These are phyloP conservation scores for Elsinoe australis DNA, from an alignment of 2,329 filamentous ascomycete species.

Conservation along the genomic window DNA sequence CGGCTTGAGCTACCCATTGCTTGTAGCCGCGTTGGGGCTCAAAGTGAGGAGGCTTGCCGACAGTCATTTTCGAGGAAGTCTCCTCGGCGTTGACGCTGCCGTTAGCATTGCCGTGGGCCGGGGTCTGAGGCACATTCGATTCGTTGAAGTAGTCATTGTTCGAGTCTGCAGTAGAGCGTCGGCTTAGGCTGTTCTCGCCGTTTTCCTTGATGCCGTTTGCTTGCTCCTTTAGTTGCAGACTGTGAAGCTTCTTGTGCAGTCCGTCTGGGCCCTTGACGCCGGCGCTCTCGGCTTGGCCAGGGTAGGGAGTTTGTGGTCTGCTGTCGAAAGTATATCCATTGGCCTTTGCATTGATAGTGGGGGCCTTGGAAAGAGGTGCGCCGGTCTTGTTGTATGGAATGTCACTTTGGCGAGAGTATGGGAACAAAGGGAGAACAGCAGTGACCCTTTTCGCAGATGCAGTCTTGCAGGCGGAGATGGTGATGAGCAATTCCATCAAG, in stretches of 20 bases:
- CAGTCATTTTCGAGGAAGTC: conserved; percentile 46
- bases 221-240: conserved; percentile 54
- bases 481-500: conserved; percentile 93
- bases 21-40: conserved; percentile 89
- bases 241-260: conserved; percentile 66
- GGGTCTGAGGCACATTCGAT: conserved; percentile 10
- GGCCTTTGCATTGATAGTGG: conserved; percentile 44
- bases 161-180: conserved; percentile 27
- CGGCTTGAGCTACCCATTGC: conserved; percentile 97
- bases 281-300: conserved; percentile 58
- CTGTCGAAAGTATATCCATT: conserved; percentile 81
- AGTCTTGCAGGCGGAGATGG: conserved; percentile 95
- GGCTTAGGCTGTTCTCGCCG: conserved; percentile 16
- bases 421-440: conserved; percentile 88
- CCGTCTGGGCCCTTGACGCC: conserved; percentile 62
- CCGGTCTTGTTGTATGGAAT: conserved; percentile 94
- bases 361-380: conserved; percentile 70
- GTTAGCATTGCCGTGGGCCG: conserved; percentile 19
- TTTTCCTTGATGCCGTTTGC: conserved; percentile 30
- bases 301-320: conserved; percentile 75
- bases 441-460: conserved; percentile 89
- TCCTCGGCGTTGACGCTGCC: conserved; percentile 57
- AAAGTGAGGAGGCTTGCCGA: conserved; percentile 51
- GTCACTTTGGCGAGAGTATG: conserved; percentile 92
- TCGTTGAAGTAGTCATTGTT: conserved; percentile 25